phyloP scores from a whole-genome alignment of 805 yeast genomes.

The Kuraishia piskuri region DNA sequence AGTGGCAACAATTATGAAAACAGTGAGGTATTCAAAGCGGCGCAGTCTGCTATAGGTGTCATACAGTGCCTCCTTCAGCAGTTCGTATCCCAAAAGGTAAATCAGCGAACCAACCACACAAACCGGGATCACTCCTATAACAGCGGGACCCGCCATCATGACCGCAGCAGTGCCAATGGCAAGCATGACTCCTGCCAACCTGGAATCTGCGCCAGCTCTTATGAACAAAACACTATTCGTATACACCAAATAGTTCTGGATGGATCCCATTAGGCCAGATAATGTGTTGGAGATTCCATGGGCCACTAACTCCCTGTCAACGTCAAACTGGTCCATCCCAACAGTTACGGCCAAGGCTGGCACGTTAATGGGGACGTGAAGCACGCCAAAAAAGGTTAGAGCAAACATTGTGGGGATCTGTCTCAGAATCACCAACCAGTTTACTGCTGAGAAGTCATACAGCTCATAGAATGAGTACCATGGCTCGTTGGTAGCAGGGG shows the following conservation, averaged over 20 bases:
- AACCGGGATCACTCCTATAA: slow-evolving; percentile 91
- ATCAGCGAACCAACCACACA: slow-evolving; percentile 94
- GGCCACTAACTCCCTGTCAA: slow-evolving; percentile 87
- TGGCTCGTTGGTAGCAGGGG: slow-evolving; percentile 59
- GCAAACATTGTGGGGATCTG: slow-evolving; percentile 94
- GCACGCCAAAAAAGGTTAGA: slow-evolving; percentile 86
- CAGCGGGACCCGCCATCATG: slow-evolving; percentile 82
- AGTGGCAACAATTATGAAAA: slow-evolving; percentile 76
- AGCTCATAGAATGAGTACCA: slow-evolving; percentile 83
- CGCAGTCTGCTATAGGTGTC: slow-evolving; percentile 78
- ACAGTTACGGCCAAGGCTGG: slow-evolving; percentile 93
- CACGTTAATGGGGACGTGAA: slow-evolving; percentile 96
- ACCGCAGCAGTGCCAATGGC: slow-evolving; percentile 75
- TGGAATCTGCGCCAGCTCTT: slow-evolving; percentile 87
- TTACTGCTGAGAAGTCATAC: slow-evolving; percentile 63
- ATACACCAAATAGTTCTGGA: slow-evolving; percentile 91
- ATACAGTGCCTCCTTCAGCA: slow-evolving; percentile 74
- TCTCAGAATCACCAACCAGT: slow-evolving; percentile 58
- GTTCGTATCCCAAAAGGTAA: slow-evolving; percentile 83
- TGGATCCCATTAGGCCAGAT: slow-evolving; percentile 78
- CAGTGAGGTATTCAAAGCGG: slow-evolving; percentile 74
- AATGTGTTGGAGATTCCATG: slow-evolving; percentile 88
- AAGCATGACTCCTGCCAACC: slow-evolving; percentile 83
- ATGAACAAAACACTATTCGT: slow-evolving; percentile 89
- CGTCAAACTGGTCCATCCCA: slow-evolving; percentile 79